Evolutionary conservation across 2,329 filamentous ascomycete genomes (phyloP).

Genomic region (Trichoderma harzianum): DNA sequence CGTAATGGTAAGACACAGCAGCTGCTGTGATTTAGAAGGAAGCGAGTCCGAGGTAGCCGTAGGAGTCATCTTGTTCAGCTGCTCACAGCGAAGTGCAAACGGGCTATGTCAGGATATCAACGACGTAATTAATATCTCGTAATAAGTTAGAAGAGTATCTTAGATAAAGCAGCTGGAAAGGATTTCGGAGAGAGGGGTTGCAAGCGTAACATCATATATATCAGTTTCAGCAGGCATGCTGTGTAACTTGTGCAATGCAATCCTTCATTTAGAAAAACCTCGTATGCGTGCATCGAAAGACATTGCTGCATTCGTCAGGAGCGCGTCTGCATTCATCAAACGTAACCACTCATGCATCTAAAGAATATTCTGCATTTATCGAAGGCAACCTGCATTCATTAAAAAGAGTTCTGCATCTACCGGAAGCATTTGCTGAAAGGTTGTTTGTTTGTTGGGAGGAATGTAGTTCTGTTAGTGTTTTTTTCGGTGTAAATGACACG

Average conservation of each 20-base stretch:
- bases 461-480: background rate
- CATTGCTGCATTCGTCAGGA: background rate
- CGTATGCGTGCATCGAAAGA: background rate
- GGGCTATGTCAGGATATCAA: too few relatives aligned
- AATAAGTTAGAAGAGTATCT: background rate
- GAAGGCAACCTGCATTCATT: background rate
- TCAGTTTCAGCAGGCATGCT: background rate
- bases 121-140: background rate
- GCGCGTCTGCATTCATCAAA: background rate
- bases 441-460: background rate
- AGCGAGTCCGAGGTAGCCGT: background rate
- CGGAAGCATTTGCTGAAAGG: background rate
- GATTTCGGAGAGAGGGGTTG: background rate
- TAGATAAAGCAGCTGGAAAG: background rate
- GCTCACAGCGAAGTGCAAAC: background rate
- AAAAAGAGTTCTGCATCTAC: background rate
- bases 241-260: background rate
- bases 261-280: background rate
- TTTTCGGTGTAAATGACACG: background rate
- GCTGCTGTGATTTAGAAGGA: background rate
- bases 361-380: background rate
- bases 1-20: constrained; percentile 18
- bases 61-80: background rate
- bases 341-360: background rate
- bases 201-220: background rate